phyloP scores from a whole-genome alignment of 2,329 filamentous ascomycete species.

The Clonostachys chloroleuca region DNA sequence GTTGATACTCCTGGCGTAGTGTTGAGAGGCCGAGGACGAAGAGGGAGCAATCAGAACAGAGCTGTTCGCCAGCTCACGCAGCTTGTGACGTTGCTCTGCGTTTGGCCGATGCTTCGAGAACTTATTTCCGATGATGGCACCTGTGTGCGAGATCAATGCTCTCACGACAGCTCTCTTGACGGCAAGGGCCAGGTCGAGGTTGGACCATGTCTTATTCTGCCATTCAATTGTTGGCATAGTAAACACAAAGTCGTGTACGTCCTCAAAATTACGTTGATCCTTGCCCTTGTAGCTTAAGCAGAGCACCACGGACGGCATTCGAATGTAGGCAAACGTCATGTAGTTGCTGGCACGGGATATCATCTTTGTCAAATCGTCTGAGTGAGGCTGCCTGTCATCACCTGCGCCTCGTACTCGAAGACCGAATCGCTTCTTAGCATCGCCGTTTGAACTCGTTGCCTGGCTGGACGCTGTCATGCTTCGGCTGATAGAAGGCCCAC shows the following conservation, averaged over 20 bases:
- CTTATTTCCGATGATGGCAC: slow-evolving; percentile 96
- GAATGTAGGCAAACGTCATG: slow-evolving; percentile 95
- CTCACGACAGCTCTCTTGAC: slow-evolving; percentile 94
- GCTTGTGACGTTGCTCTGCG: slow-evolving; percentile 71
- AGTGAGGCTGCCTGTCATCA: slow-evolving; percentile 59
- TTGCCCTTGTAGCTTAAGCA: slow-evolving; percentile 97
- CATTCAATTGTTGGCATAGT: slow-evolving; percentile 91
- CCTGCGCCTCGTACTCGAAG: slow-evolving; percentile 36
- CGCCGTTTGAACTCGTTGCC: slow-evolving; percentile 24
- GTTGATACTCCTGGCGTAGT: slow-evolving; percentile 36
- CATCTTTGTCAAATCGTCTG: slow-evolving; percentile 95
- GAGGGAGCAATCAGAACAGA: slow-evolving; percentile 57
- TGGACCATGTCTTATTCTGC: slow-evolving; percentile 98
- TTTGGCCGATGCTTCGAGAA: slow-evolving; percentile 84
- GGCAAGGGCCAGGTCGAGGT: slow-evolving; percentile 86
- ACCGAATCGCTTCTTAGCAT: slow-evolving; percentile 51
- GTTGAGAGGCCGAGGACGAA: slow-evolving; percentile 25
- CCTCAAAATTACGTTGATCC: slow-evolving; percentile 90
- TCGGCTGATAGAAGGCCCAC: slow-evolving; percentile 31
- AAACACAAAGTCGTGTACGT: slow-evolving; percentile 97
- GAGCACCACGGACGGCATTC: slow-evolving; percentile 89
- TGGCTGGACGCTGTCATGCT: slow-evolving; percentile 31
- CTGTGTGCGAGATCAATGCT: slow-evolving; percentile 90
- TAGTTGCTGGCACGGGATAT: slow-evolving; percentile 92
- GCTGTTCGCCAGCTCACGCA: slow-evolving; percentile 80